Evolutionary conservation across 371 early-diverging fungal species (phyloP).

Genomic region (Encephalitozoon hellem): DNA sequence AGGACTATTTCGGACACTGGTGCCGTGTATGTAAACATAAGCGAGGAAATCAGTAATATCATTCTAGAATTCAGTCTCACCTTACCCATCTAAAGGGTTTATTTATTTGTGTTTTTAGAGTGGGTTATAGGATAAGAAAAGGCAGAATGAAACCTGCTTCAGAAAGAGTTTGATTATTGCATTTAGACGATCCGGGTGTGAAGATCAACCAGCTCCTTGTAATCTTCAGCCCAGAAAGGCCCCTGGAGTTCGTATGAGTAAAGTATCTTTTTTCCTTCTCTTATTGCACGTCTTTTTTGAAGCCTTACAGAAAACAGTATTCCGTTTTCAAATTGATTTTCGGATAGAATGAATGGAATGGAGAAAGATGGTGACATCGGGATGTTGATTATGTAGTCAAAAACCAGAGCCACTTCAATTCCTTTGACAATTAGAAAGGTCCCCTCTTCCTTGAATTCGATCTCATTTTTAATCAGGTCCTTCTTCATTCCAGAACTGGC

Average conservation of each 20-base stretch:
- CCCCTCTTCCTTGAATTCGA: slow-evolving; percentile 2
- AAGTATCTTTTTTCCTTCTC: neutral
- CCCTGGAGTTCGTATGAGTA: slow-evolving; percentile 2
- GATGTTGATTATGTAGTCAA: slow-evolving; percentile 23
- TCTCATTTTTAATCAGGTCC: slow-evolving; percentile 5
- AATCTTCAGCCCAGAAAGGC: slow-evolving; percentile 12
- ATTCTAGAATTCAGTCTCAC: neutral
- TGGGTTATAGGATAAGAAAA: neutral
- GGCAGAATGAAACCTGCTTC: neutral
- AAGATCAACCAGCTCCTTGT: neutral
- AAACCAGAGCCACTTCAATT: neutral
- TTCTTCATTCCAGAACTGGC: neutral
- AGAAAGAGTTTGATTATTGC: neutral
- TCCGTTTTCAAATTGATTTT: slow-evolving; percentile 16
- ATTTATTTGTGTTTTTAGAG: neutral
- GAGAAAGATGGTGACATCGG: neutral
- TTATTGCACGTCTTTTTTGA: neutral
- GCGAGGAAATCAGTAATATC: neutral
- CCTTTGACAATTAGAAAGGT: neutral
- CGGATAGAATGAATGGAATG: slow-evolving; percentile 25
- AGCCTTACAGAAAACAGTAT: slow-evolving; percentile 12
- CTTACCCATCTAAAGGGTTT: neutral
- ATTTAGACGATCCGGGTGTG: neutral
- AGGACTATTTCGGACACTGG: neutral
- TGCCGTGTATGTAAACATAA: neutral